Base-by-base conservation (phyloP, 2,329 filamentous ascomycete species). In the Arthrobotrys conoides region DNA sequence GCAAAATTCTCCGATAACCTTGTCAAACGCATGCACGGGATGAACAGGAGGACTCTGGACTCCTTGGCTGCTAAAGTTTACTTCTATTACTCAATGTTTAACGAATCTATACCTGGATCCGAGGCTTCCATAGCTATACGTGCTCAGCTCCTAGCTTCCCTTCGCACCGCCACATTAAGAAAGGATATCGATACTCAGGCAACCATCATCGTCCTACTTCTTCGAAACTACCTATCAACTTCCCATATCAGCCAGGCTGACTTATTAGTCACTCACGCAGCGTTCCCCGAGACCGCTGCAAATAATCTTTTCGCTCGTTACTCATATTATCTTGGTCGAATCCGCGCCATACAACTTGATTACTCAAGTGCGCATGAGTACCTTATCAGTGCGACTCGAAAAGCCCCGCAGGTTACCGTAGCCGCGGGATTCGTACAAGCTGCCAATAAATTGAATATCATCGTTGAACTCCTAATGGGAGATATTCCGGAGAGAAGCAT, bases 301-400 rank as follows among this genome's bases (percentile, higher is more conserved):
- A 99, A 97, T 87, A 99, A 97, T 85, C 96, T 99, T 86, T 94
- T 99, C 81, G 96, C 96, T 80, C 91, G 96, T 79, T 99, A 97
- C 87, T 88, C 98, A 75, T 99, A 97, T 88, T 99, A 99, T 85
- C 90, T 99, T 12, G 96, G 96, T 79, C 93, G 95, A 82, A 97
- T 98, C 85, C 92, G 96, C 80, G 94, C 96, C 68, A 97, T 98
- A 82, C 96, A 99, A 87, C 89, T 99, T 81, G 92, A 93, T 82
- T 99, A 99, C 87, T 97, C 96, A 8, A 95, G 97, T 84, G 96
- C 96, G 22, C 96, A 99, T 83, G 93, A 96, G 84, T 93, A 98
- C 85, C 87, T 99, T 80, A 94, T 92, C 51, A 93, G 94, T 59
- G 96, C 96, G 53, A 97, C 94, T 33, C 92, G 96, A 82, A 99